These are phyloP conservation scores for Sphaerulina populicola DNA, from an alignment of 2,329 filamentous ascomycete species.

Conservation along the genomic window DNA sequence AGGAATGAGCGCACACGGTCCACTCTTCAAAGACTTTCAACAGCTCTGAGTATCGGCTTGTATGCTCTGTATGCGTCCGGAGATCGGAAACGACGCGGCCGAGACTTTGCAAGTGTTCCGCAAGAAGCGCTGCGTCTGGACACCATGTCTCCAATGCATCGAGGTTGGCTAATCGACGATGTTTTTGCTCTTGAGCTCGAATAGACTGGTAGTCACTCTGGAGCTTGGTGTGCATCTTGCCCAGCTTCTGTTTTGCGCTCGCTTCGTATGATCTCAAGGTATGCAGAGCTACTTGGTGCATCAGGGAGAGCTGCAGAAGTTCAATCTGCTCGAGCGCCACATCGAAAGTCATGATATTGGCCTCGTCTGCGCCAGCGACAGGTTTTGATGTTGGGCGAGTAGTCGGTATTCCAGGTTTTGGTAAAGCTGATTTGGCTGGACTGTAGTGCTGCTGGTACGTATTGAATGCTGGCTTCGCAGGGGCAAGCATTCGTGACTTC, in stretches of 20 bases:
- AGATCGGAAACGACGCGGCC: constrained; percentile 51
- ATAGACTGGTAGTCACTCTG: constrained; percentile 33
- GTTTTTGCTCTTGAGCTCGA: constrained; percentile 22
- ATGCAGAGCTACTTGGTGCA: constrained; percentile 49
- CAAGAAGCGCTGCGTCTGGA: constrained; percentile 36
- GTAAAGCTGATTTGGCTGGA: constrained; percentile 52
- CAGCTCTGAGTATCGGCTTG: constrained; percentile 49
- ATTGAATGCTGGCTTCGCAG: constrained; percentile 48
- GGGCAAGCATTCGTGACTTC: constrained; percentile 29
- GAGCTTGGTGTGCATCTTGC: constrained; percentile 25
- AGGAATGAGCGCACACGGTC: constrained; percentile 34
- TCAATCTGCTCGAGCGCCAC: constrained; percentile 46
- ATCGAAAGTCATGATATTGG: constrained; percentile 31
- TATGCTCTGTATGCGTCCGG: constrained; percentile 50
- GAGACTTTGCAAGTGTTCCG: constrained; percentile 51
- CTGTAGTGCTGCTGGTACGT: constrained; percentile 61
- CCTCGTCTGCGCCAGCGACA: constrained; percentile 52
- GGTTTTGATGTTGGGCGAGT: constrained; percentile 44
- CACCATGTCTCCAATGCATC: constrained; percentile 48
- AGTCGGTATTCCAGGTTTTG: constrained; percentile 50
- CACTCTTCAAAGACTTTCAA: constrained; percentile 54
- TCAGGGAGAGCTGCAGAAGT: constrained; percentile 56
- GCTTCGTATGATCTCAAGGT: constrained; percentile 47
- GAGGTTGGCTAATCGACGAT: constrained; percentile 45
- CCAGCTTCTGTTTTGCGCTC: constrained; percentile 43